Percentiles rank a stretch among this genome's conserved stretches.
phyloP scores from a whole-genome alignment of 73 alveolate species.

The Tetrahymena elliotti region DNA sequence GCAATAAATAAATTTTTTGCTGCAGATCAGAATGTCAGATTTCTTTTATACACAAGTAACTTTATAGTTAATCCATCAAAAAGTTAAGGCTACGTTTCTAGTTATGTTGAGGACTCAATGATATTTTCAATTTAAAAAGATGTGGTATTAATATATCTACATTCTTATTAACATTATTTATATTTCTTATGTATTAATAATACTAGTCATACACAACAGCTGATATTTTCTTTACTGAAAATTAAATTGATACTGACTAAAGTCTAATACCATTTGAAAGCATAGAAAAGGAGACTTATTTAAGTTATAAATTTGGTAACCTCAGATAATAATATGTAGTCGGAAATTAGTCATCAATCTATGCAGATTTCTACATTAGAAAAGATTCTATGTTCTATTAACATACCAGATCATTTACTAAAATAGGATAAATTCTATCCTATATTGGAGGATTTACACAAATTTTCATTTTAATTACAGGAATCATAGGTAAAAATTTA shows the following conservation, averaged over 20 bases:
- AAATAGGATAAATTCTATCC: background rate
- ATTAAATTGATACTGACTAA: background rate
- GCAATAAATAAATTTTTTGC: background rate
- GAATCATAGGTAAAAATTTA: background rate
- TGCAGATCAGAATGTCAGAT: background rate
- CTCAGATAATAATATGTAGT: background rate
- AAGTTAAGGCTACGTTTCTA: background rate
- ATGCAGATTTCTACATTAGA: background rate
- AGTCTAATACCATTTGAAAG: background rate
- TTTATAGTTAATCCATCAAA: background rate
- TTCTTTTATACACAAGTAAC: background rate
- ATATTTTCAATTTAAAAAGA: background rate
- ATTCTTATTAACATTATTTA: background rate
- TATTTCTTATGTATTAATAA: no score
- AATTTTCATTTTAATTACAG: background rate
- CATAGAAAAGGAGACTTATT: background rate
- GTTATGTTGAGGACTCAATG: background rate
- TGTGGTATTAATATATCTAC: background rate
- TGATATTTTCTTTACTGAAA: background rate
- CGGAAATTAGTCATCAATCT: background rate
- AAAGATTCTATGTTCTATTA: background rate
- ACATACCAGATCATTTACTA: background rate
- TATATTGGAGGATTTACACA: background rate
- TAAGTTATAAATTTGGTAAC: background rate
- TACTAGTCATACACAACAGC: background rate